Evolutionary conservation across 192 early-diverging fungal species (phyloP), one percentile per base, ranked within the genome.

Genomic region (Mortierella alpina): DNA sequence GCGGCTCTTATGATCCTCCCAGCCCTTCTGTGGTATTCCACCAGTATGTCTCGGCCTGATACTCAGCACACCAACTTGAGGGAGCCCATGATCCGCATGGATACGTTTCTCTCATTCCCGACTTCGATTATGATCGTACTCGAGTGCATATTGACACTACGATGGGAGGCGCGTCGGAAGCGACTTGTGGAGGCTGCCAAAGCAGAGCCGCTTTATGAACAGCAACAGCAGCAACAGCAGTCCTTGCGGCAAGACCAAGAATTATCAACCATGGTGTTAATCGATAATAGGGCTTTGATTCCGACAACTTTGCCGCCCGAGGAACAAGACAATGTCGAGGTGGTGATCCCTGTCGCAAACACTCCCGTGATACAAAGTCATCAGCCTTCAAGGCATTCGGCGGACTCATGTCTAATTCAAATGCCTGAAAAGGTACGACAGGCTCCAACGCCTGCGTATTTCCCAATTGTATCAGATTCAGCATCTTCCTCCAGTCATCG

Each of bases 291-390:
- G n/a, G 54, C 7, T 14, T 9, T 20, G 54, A 17, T 55, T 15
- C 54, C 54, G 20, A 62, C 17, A 17, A 7, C 7, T 6, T 51
- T 66, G 52, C 50, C 64, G 0, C 39, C 31, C 5, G 64, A 66
- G 15, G 64, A 66, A 17, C 51, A 66, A 41, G 64, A 66, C 18
- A 54, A 66, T 66, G 40, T 56, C 10, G 64, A 66, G 18, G 52
- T 66, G 5, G 10, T 42, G 17, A 55, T 66, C 18, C 52, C 64
- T 4, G 40, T 31, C 1, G 31, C 31, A 31, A 31, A 31, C 31
- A 31, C 3, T 31, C 31, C 31, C 3, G 31, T 31, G 31, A 31
- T 31, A 31, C 31, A 31, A 31, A 31, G 31, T 31, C 31, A 31
- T 4, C 31, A n/a, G 10, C 41, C 9, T 55, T 7, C 50, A 47